Base-by-base conservation (phyloP, 1,284 basidiomycete species). In the Termitomyces sp. region DNA sequence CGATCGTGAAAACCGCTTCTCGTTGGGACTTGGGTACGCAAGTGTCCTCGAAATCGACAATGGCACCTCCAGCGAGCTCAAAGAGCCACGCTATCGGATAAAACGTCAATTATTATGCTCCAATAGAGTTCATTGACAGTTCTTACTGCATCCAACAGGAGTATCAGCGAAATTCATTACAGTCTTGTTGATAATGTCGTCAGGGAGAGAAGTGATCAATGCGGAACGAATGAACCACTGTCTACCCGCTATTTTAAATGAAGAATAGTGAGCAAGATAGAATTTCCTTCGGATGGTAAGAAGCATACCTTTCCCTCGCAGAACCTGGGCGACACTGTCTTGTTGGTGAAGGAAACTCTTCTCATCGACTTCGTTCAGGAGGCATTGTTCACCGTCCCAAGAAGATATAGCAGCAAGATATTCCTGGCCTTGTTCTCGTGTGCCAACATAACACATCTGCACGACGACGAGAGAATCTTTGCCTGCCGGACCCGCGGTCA, bases 141-240 rank as follows among this genome's bases (percentile, higher is more conserved):
- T 83, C 90, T 61, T 65, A 93, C 90, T 93, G 73, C 91, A 94
- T 17, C 92, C 91, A 61, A 92, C 82, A 1, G 91, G 92, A 13
- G 89, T 88, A 63, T 86, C 76, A 1, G 86, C 74, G 70, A 96
- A 96, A 60, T 88, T 79, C 19, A 84, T 64, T 38, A 94, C 90
- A 1, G 92, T 94, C 61, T 88, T 76, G 65, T 88, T 86, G 65
- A 95, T 86, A 59, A 92, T 78, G 26, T 94, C 89, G 68, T 96
- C 94, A 0, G 90, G 86, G 28, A 96, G 78, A 0, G 88, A 86
- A 31, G 76, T 81, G 55, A 95, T 86, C 60, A 93, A 72, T 10
- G 88, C 80, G 13, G 88, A 90, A 56, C 91, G 88, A 61, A 94
- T 91, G 71, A 87, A 92, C 92, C 92, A 94, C 66, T 92, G 91